phyloP scores from a whole-genome alignment of 176 grass and related monocot genomes.

The maize (Zea mays) region Zm-B73-REFERENCE-NAM-5.0 NC_050097.1:1913501-1914000 shows the following conservation, averaged over 20 bases:
- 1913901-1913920: conserved; percentile 59
- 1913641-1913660: conserved; percentile 47
- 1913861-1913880: conserved; percentile 76
- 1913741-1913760: conserved; percentile 99
- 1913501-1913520: conserved; percentile 12
- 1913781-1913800: conserved; percentile 40
- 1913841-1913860: conserved; percentile 94
- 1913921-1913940: conserved; percentile 78
- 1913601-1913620: conserved; percentile 4
- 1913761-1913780: conserved; percentile 59
- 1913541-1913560: conserved; percentile 3
- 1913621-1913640: conserved; percentile 20
- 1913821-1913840: conserved; percentile 73
- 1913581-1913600: neutral
- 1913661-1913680: conserved; percentile 47
- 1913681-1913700: conserved; percentile 99
- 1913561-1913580: conserved; percentile 8
- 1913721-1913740: conserved; percentile 71
- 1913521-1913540: conserved; percentile 15
- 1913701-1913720: conserved; percentile 85
- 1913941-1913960: conserved; percentile 81
- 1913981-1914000: conserved; percentile 59
- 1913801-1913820: conserved; percentile 37
- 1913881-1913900: conserved; percentile 72
- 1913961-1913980: conserved; percentile 97